A percentile compares a stretch with the other conserved stretches of the same genome.
These are phyloP conservation scores for Trichoderma parareesei DNA, from an alignment of 495 filamentous ascomycete species.

Conservation along the genomic window DNA sequence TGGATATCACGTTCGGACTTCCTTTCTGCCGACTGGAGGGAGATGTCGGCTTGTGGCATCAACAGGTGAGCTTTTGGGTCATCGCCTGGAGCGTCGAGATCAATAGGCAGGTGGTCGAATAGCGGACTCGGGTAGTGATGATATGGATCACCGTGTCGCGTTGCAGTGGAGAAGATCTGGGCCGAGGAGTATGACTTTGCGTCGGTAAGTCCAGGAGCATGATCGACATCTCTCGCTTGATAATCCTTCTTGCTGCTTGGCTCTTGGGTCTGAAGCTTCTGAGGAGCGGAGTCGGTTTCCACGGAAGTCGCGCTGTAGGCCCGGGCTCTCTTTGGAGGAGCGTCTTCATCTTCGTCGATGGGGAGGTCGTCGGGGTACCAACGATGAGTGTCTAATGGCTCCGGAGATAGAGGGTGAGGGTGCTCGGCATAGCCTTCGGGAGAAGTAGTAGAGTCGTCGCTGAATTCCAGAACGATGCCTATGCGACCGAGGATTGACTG, in stretches of 20 bases:
- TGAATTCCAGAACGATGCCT: slow-evolving; percentile 60
- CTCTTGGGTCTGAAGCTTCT: not conserved
- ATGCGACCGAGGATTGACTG: slow-evolving; percentile 53
- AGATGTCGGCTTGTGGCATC: not conserved
- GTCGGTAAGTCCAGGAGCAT: not conserved
- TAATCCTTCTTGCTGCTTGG: not conserved
- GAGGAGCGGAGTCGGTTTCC: not conserved
- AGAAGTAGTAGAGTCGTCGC: slow-evolving; percentile 22
- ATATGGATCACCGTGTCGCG: not conserved
- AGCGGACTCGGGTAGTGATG: not conserved
- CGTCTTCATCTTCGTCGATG: not conserved
- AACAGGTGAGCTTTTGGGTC: not conserved
- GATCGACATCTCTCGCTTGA: not conserved
- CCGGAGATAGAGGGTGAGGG: not conserved
- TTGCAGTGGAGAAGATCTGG: not conserved
- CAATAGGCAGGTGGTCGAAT: not conserved
- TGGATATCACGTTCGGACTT: not conserved
- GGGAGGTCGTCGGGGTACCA: not conserved
- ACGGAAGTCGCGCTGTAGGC: not conserved
- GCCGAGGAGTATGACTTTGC: not conserved
- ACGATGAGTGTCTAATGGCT: not conserved
- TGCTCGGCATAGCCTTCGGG: not conserved
- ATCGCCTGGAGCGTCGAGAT: not conserved
- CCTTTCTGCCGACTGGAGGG: not conserved
- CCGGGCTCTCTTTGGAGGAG: not conserved